Percentiles rank a stretch among this genome's conserved stretches.
Evolutionary conservation across 257 asterid species (phyloP).

Genomic region (Echium plantagineum): DNA sequence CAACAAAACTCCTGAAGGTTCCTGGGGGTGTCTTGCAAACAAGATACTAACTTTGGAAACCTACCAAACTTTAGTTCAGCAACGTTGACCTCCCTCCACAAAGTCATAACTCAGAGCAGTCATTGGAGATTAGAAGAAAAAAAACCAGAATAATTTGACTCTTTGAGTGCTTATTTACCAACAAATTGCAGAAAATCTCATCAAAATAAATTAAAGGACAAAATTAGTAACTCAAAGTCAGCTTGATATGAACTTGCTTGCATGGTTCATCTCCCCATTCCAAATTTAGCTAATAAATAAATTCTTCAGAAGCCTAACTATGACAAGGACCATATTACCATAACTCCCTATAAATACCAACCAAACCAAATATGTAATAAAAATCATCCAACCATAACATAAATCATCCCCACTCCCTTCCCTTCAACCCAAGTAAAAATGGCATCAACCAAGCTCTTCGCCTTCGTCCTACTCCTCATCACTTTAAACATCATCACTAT

Average conservation of each 20-base stretch:
- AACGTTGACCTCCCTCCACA: neutral
- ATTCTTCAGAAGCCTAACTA: neutral
- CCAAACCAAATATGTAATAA: neutral
- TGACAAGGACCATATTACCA: neutral
- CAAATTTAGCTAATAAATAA: neutral
- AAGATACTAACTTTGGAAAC: neutral
- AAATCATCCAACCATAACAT: too few species aligned
- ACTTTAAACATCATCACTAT: neutral
- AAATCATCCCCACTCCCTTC: too few species aligned
- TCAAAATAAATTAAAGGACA: too few species aligned
- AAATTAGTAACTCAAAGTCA: neutral
- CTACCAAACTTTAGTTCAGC: neutral
- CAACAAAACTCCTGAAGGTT: too few species aligned
- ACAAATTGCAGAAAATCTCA: too few species aligned
- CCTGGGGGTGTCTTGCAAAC: neutral
- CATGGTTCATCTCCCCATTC: neutral
- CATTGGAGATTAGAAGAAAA: neutral
- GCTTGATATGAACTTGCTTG: neutral
- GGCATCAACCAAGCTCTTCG: neutral
- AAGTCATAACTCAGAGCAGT: neutral
- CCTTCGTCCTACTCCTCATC: neutral
- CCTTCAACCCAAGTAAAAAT: neutral
- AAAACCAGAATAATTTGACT: too few species aligned
- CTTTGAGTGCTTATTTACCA: neutral
- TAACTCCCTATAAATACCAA: neutral